Conservation (phyloP, 345 rosid genomes). For the Raphanus sativus region DNA sequence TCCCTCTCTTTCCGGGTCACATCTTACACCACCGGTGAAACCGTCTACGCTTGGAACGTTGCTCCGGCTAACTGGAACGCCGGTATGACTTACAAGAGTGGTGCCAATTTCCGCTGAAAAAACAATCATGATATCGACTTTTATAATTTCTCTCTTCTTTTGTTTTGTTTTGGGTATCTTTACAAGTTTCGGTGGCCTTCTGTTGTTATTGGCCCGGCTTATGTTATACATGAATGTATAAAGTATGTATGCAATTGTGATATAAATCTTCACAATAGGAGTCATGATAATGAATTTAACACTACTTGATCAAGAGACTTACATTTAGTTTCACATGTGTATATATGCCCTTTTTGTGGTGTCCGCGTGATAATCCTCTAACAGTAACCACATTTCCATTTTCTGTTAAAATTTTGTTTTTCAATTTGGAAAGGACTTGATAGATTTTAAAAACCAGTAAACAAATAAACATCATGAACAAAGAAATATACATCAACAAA, state of each 20-base stretch:
- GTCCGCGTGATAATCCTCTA: not conserved
- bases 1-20: conserved; percentile 72
- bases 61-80: conserved; percentile 41
- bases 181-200: conserved; percentile 38
- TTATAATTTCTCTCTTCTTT: not conserved
- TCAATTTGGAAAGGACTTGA: no score
- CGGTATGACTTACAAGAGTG: conserved; percentile 32
- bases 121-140: conserved; percentile 7
- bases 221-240: conserved; percentile 19
- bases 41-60: conserved; percentile 37
- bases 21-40: conserved; percentile 48
- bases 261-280: not conserved
- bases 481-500: no score
- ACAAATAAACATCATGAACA: no score
- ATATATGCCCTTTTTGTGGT: not conserved
- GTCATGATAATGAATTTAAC: conserved; percentile 10
- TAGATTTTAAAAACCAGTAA: no score
- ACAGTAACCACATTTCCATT: not conserved
- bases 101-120: conserved; percentile 32
- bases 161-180: not conserved
- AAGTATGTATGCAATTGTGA: conserved; percentile 28
- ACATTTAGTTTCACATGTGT: not conserved
- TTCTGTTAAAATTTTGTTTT: no score
- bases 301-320: conserved; percentile 21
- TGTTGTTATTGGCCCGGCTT: conserved; percentile 36